Conservation (phyloP, 2,329 filamentous ascomycete species). For the Beauveria varroae region DNA sequence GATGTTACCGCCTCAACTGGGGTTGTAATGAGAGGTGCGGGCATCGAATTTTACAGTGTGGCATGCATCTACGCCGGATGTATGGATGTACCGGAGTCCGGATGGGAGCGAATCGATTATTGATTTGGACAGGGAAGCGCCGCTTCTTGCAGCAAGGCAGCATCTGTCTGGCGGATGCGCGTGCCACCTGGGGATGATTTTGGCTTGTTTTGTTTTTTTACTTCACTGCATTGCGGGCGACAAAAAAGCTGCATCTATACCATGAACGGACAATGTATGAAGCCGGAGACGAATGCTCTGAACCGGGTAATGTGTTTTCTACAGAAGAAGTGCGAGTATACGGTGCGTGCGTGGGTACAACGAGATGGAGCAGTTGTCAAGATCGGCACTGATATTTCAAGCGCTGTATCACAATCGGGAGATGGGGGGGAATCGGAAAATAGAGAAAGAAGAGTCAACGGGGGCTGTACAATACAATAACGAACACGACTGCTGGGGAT, state of each 20-base stretch:
- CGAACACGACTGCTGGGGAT: not conserved
- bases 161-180: not conserved
- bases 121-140: constrained; percentile 4
- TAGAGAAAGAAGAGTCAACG: not conserved
- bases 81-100: constrained; percentile 9
- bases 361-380: not conserved
- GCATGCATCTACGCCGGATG: not conserved
- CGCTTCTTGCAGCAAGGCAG: not conserved
- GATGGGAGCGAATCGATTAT: constrained; percentile 13
- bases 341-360: not conserved
- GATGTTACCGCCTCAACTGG: not conserved
- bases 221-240: constrained; percentile 13
- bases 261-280: constrained; percentile 11
- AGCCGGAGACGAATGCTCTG: not conserved
- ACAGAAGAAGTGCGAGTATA: constrained; percentile 2
- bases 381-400: constrained; percentile 6
- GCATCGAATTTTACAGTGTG: constrained; percentile 4
- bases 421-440: not conserved
- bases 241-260: constrained; percentile 13
- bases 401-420: constrained; percentile 9
- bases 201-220: constrained; percentile 9
- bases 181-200: constrained; percentile 5
- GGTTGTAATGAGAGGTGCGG: not conserved
- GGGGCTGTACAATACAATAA: constrained; percentile 8
- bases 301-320: constrained; percentile 11